These are phyloP conservation scores for Incumbomyces lentus DNA, from an alignment of 2,329 filamentous ascomycete genomes.

Conservation along the genomic window DNA sequence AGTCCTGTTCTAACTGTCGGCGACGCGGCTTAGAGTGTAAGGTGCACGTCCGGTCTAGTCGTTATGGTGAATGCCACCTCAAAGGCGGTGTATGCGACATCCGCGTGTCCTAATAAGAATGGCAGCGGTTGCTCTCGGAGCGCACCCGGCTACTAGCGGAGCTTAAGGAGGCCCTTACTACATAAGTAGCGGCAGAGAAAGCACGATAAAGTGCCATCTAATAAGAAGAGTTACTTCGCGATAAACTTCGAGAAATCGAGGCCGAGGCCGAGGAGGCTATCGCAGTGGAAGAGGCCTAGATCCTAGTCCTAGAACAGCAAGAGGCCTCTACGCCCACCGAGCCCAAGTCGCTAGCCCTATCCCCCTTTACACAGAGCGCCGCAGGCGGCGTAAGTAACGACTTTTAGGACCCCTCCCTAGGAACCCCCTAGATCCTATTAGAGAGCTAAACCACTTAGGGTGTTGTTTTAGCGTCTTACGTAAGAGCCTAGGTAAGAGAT, in stretches of 20 bases:
- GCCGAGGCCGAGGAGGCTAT: background rate
- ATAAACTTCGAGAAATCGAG: background rate
- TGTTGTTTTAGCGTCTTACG: background rate
- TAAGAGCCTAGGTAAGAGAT: too few species aligned
- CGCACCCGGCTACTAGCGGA: too few species aligned
- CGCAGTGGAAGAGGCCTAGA: background rate
- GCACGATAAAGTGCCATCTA: too few species aligned
- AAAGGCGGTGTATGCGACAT: background rate
- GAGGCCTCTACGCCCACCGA: too few species aligned
- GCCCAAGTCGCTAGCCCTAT: too few species aligned
- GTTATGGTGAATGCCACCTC: background rate
- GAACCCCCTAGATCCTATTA: background rate
- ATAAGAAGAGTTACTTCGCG: too few species aligned
- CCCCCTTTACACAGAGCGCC: too few species aligned
- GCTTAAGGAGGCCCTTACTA: too few species aligned
- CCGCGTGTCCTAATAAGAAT: background rate
- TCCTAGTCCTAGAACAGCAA: too few species aligned
- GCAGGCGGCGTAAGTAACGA: background rate
- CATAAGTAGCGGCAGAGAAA: background rate
- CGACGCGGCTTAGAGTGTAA: background rate
- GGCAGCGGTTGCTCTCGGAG: background rate
- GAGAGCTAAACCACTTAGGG: background rate
- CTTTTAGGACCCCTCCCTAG: background rate
- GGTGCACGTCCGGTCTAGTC: background rate
- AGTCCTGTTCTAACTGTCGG: background rate